phyloP scores from a whole-genome alignment of 2,329 filamentous ascomycete species.

The Aureobasidium mangrovei region DNA sequence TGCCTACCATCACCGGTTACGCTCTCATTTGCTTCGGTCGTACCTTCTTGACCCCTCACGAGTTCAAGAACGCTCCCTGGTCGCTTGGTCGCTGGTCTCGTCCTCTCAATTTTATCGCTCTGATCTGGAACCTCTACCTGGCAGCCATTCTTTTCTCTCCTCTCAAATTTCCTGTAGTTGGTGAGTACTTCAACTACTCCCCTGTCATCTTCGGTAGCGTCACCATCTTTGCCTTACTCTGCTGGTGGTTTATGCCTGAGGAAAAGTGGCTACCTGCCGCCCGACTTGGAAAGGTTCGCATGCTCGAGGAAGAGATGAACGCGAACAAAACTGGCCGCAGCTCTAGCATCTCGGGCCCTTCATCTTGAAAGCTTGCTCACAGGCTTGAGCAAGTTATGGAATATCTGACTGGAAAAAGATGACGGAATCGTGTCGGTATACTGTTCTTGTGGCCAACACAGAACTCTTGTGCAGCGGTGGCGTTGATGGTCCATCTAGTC shows the following conservation, averaged over 20 bases:
- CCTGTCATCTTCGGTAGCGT: constrained; percentile 33
- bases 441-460: too few relatives aligned
- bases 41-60: constrained; percentile 29
- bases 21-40: constrained; percentile 37
- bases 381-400: neutral
- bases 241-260: constrained; percentile 30
- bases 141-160: constrained; percentile 32
- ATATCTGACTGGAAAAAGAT: too few relatives aligned
- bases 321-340: constrained; percentile 10
- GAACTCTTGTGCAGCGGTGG: too few relatives aligned
- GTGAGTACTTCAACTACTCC: constrained; percentile 28
- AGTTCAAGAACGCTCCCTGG: constrained; percentile 30
- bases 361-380: neutral
- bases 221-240: constrained; percentile 30
- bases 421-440: too few relatives aligned
- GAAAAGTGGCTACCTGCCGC: constrained; percentile 29
- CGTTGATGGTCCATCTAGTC: too few relatives aligned
- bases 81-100: constrained; percentile 30
- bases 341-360: constrained; percentile 6
- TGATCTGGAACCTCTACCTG: constrained; percentile 33
- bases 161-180: constrained; percentile 28
- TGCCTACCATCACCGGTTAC: constrained; percentile 34
- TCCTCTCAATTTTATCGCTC: constrained; percentile 28
- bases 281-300: constrained; percentile 25
- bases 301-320: constrained; percentile 22